A percentile compares a stretch with the other conserved stretches of the same genome.
These are phyloP conservation scores for Dendrocalamus sinicus DNA, from an alignment of 176 grass and related monocot species.

Conservation along the genomic window DNA sequence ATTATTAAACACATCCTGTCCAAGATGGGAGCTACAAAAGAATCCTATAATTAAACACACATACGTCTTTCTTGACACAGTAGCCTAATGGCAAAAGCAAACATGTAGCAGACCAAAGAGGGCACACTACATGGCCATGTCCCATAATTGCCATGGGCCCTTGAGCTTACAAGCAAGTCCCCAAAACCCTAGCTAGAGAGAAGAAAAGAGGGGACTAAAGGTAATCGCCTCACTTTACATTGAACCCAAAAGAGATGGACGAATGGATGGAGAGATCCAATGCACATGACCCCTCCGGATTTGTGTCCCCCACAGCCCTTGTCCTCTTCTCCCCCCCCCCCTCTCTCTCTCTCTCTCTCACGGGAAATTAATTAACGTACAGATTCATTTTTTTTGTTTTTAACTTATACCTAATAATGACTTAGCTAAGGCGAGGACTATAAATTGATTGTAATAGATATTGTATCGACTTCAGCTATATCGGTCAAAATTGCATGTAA, in stretches of 20 bases:
- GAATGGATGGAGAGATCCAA: conserved; percentile 57
- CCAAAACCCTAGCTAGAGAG: conserved; percentile 41
- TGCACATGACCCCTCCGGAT: conserved; percentile 59
- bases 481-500: fast-evolving
- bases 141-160: conserved; percentile 54
- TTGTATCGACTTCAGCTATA: too few species aligned
- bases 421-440: too few species aligned
- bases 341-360: too few species aligned
- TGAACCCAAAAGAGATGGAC: conserved; percentile 13
- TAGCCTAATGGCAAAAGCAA: conserved; percentile 38
- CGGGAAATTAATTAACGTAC: not conserved
- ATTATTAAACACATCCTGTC: not conserved
- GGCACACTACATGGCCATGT: conserved; percentile 43
- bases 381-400: too few species aligned
- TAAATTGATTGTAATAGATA: too few species aligned
- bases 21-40: conserved; percentile 28
- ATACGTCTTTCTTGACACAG: not conserved
- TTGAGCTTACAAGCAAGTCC: conserved; percentile 34
- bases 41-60: not conserved
- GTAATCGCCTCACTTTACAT: not conserved
- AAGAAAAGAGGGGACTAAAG: not conserved
- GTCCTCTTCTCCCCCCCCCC: conserved; percentile 3
- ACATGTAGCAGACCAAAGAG: conserved; percentile 25
- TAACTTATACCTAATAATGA: too few species aligned
- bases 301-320: conserved; percentile 49